Percentiles rank a stretch among this genome's conserved stretches.
These are phyloP conservation scores for Botryosphaeria agaves DNA, from an alignment of 2,329 filamentous ascomycete species.

Conservation along the genomic window DNA sequence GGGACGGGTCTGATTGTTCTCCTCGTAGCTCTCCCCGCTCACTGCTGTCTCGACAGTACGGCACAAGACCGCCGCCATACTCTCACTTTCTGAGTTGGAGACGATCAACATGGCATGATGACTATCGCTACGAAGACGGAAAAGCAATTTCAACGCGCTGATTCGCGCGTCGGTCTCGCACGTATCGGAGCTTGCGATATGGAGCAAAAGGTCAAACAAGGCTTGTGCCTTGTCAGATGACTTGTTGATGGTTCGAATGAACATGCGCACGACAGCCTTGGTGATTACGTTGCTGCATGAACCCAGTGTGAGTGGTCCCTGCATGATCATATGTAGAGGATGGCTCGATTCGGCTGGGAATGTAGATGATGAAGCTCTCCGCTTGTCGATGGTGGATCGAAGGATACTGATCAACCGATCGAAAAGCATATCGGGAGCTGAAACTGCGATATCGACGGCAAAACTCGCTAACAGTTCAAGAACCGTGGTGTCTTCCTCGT, in stretches of 20 bases:
- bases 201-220: constrained; percentile 45
- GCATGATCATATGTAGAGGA: no score
- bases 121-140: constrained; percentile 69
- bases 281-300: constrained; percentile 55
- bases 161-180: constrained; percentile 54
- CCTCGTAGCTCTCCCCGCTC: constrained; percentile 24
- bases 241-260: constrained; percentile 52
- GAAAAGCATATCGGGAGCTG: constrained; percentile 41
- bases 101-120: constrained; percentile 59
- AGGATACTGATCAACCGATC: constrained; percentile 11
- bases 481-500: constrained; percentile 48
- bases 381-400: constrained; percentile 2
- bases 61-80: constrained; percentile 53
- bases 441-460: constrained; percentile 45
- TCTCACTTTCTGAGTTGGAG: constrained; percentile 51
- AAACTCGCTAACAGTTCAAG: constrained; percentile 48
- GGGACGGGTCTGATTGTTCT: constrained; percentile 7
- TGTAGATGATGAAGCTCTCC: not conserved
- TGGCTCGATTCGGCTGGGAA: constrained; percentile 4
- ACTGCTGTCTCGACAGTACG: constrained; percentile 38
- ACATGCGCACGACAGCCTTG: constrained; percentile 56
- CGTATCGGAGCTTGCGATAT: constrained; percentile 40
- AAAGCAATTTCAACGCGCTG: constrained; percentile 56
- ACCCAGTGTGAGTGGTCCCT: no score
- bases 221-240: constrained; percentile 47